A percentile compares a stretch with the other conserved stretches of the same genome.
These are phyloP conservation scores for Citrus medica DNA, from an alignment of 345 rosid genomes.

Conservation along the genomic window DNA sequence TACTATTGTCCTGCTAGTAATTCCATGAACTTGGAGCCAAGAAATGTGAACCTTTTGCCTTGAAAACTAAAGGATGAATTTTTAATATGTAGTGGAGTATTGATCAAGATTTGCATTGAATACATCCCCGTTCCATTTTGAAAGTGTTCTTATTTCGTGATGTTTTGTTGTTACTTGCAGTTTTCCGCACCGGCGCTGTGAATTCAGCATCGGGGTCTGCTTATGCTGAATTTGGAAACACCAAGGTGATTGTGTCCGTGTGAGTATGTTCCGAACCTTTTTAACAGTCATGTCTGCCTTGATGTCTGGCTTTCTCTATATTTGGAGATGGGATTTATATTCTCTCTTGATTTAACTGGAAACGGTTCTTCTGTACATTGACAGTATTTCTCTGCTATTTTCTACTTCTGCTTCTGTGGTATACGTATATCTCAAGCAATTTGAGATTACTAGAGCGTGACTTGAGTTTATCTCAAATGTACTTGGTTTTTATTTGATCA, in stretches of 20 bases:
- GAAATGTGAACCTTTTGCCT: no score
- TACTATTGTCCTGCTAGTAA: not conserved
- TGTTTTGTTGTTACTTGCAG: conserved; percentile 32
- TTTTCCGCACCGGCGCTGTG: conserved; percentile 81
- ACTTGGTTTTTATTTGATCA: conserved; percentile 17
- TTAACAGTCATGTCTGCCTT: not conserved
- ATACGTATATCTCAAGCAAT: not conserved
- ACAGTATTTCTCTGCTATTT: not conserved
- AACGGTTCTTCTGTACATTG: not conserved
- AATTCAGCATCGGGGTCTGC: conserved; percentile 94
- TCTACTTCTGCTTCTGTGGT: not conserved
- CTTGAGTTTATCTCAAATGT: not conserved
- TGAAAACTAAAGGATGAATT: not conserved
- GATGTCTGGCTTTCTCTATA: not conserved
- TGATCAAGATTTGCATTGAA: not conserved
- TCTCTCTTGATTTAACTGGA: not conserved
- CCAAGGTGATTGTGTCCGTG: conserved; percentile 97
- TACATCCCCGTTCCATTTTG: not conserved
- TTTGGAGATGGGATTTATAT: not conserved
- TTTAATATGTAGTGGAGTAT: not conserved
- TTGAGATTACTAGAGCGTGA: not conserved
- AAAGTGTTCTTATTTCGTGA: not conserved
- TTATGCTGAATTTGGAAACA: conserved; percentile 91
- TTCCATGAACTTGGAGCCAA: not conserved
- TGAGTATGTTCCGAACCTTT: conserved; percentile 40